Percentiles rank a stretch among this genome's conserved stretches.
Conservation (phyloP, 2,329 filamentous ascomycete species). For the Penicillium sp. region DNA sequence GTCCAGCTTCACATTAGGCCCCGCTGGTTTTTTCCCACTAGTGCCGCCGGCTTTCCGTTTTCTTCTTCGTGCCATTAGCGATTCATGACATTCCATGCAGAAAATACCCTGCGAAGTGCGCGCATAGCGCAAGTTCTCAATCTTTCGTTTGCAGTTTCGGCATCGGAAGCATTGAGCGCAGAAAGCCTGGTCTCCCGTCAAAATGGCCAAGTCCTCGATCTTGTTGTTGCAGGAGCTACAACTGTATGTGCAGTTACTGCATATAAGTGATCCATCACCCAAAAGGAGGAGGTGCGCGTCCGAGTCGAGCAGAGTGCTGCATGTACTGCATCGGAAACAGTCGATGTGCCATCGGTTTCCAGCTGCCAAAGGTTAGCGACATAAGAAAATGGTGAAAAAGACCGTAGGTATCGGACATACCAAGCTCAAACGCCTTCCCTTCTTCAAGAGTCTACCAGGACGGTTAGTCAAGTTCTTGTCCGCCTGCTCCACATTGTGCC, state of each 20-base stretch:
- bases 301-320: conserved; percentile 91
- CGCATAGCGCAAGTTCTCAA: conserved; percentile 96
- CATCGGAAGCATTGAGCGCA: conserved; percentile 97
- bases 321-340: conserved; percentile 97
- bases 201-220: conserved; percentile 95
- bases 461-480: conserved; percentile 13
- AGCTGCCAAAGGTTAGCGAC: conserved; percentile 55
- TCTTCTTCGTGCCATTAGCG: conserved; percentile 84
- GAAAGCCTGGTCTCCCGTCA: conserved; percentile 96
- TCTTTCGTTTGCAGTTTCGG: conserved; percentile 97
- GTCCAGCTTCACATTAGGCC: conserved; percentile 66
- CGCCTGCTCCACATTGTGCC: conserved; percentile 12
- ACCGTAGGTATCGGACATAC: conserved; percentile 50
- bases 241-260: conserved; percentile 99
- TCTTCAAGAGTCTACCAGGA: conserved; percentile 81
- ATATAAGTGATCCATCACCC: conserved; percentile 95
- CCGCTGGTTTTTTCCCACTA: conserved; percentile 35
- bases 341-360: conserved; percentile 98
- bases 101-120: conserved; percentile 98
- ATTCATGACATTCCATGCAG: conserved; percentile 98
- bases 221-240: conserved; percentile 96
- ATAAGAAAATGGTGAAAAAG: conserved; percentile 3
- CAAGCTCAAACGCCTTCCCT: conserved; percentile 96
- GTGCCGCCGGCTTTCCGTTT: conserved; percentile 72
- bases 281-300: conserved; percentile 96